Evolutionary conservation across 345 rosid genomes (phyloP).

Genomic region (Hibiscus syriacus): DNA sequence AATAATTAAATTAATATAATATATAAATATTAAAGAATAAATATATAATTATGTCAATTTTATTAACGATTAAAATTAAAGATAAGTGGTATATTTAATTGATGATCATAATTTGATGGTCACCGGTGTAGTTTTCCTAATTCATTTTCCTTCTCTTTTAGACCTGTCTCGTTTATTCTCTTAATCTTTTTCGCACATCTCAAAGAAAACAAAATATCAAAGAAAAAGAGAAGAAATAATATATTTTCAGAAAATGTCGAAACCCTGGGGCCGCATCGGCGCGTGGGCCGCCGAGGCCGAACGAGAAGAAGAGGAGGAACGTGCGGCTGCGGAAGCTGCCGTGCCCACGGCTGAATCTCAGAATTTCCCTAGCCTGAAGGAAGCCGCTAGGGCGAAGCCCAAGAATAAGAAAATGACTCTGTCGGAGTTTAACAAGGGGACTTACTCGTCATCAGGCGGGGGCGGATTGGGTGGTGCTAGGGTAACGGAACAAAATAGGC

Average conservation of each 20-base stretch:
- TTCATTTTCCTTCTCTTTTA: neutral
- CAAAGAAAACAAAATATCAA: neutral
- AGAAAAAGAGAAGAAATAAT: neutral
- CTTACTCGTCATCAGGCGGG: too few species aligned
- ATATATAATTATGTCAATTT: too few species aligned
- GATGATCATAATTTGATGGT: too few species aligned
- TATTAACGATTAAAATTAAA: too few species aligned
- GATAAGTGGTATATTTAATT: too few species aligned
- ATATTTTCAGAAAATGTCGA: neutral
- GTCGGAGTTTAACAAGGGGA: constrained; percentile 39
- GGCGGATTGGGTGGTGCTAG: constrained; percentile 4
- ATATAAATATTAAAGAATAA: too few species aligned
- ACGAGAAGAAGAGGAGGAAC: constrained; percentile 71
- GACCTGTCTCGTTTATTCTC: neutral
- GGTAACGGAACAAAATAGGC: constrained; percentile 24
- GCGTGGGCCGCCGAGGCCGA: too few species aligned
- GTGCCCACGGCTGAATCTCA: constrained; percentile 25
- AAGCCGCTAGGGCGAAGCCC: constrained; percentile 52
- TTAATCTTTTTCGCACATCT: neutral
- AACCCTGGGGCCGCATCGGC: constrained; percentile 39
- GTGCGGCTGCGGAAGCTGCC: constrained; percentile 42
- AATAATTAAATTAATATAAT: too few species aligned
- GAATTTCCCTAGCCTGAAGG: too few species aligned
- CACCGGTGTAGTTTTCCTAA: too few species aligned
- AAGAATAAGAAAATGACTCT: constrained; percentile 86